Evolutionary conservation across 805 yeast genomes (phyloP), one percentile per base, ranked within the genome.

Genomic region (Pichia ethanolica): DNA sequence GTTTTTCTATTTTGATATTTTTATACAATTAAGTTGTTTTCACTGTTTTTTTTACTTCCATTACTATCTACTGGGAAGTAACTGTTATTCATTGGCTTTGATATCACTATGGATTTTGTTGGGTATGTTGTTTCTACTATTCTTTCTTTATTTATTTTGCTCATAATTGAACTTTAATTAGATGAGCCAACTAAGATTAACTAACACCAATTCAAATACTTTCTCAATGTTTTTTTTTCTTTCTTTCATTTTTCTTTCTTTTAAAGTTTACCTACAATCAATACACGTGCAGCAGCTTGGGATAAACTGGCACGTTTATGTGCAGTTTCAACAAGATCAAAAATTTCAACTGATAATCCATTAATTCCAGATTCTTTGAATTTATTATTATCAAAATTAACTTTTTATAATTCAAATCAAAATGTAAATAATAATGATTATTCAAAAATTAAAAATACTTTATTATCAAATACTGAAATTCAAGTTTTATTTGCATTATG

Each of bases 401-500:
- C 35, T 28, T 46, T 27, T 33, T 40, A 25, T 11, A 42, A 47
- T 34, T 12, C 32, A 7, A 42, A 8, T 30, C 6, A 13, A 11
- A 7, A 13, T 5, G 33, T n/a, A 5, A 13, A 20, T 11, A 1
- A 3, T 11, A 4, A 14, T 12, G 32, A 44, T 14, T 3, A 20
- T 20, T 3, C 3, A 20, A 20, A 20, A 20, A 20, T 3, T 20
- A 30, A 30, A 7, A 30, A 7, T 30, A 30, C 32, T 30, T 6
- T 27, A 5, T 13, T 49, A 8, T 12, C 42, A n/a, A 48, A 46
- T 36, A 33, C 48, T 8, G 78, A 75, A 59, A 70, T 71, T 50
- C 86, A 83, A 53, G 73, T 76, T 5, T 66, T 83, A 51, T 55
- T 76, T 42, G 85, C 88, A 0, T 63, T 84, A 30, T 78, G 83